Percentiles rank a stretch among this genome's conserved stretches.
phyloP scores from a whole-genome alignment of 1,284 basidiomycete species.

The Quambalaria eucalypti region DNA sequence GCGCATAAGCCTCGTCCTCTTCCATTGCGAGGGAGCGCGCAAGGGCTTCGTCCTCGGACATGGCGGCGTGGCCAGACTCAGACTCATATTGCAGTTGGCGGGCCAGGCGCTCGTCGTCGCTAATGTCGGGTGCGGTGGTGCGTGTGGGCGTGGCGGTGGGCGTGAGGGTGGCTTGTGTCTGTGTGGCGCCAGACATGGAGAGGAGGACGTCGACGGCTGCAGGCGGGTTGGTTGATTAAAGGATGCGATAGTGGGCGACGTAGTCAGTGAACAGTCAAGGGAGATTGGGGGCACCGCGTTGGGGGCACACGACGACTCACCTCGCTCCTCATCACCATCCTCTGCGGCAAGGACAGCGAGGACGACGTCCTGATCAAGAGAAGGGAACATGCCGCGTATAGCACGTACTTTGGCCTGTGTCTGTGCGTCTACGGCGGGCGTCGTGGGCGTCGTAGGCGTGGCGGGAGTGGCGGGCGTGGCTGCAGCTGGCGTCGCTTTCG shows the following conservation, averaged over 20 bases:
- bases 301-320: slow-evolving; percentile 5
- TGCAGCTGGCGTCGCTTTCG: not conserved
- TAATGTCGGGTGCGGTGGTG: not conserved
- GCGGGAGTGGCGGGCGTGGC: not conserved
- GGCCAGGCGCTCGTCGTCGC: not conserved
- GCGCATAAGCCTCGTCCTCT: not conserved
- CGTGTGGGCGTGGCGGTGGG: not conserved
- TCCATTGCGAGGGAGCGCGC: not conserved
- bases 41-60: not conserved
- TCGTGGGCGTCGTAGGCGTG: not conserved
- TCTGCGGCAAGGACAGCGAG: slow-evolving; percentile 24
- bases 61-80: too few species aligned
- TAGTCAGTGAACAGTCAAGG: not conserved
- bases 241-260: too few species aligned
- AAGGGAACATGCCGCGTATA: slow-evolving; percentile 33
- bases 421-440: not conserved
- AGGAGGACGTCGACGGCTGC: not conserved
- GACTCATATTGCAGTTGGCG: not conserved
- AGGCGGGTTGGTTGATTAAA: too few species aligned
- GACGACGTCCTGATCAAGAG: slow-evolving; percentile 30
- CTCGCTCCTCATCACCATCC: slow-evolving; percentile 25
- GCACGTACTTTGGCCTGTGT: slow-evolving; percentile 17
- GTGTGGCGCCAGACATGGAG: not conserved
- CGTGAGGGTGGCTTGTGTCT: too few species aligned
- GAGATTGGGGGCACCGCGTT: not conserved